These are phyloP conservation scores for Tetracentron sinense DNA, from an alignment of 164 flowering plant genomes.

Conservation along the genomic window DNA sequence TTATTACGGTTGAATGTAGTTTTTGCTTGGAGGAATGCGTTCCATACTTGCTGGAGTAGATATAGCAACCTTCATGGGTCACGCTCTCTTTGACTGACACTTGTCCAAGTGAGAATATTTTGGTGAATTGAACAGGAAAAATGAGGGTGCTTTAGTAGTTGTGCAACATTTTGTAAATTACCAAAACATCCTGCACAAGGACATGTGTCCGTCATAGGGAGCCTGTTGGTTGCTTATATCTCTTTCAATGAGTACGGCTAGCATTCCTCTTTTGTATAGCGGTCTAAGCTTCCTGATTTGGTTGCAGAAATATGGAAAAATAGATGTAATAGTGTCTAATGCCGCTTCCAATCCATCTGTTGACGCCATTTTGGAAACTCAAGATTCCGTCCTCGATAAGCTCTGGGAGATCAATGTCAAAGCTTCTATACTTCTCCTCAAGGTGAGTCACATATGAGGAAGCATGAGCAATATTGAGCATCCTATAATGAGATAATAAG, in stretches of 20 bases:
- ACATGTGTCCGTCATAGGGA: too few relatives aligned
- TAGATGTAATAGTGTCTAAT: slow-evolving; percentile 81
- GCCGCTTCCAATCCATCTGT: slow-evolving; percentile 84
- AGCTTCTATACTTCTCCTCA: slow-evolving; percentile 66
- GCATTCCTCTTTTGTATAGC: background rate
- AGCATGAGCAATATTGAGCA: background rate
- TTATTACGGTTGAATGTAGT: background rate
- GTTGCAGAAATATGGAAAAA: slow-evolving; percentile 72
- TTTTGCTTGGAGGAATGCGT: too few relatives aligned
- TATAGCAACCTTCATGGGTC: too few relatives aligned
- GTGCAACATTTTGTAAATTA: too few relatives aligned
- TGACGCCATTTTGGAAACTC: slow-evolving; percentile 50
- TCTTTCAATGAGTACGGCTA: too few relatives aligned
- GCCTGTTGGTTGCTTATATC: too few relatives aligned
- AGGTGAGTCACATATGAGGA: slow-evolving; percentile 37
- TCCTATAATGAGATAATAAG: background rate
- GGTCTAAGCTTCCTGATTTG: background rate
- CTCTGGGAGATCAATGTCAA: slow-evolving; percentile 94
- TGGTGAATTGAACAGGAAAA: too few relatives aligned
- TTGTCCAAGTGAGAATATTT: too few relatives aligned
- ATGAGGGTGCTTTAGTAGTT: too few relatives aligned
- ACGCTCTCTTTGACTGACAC: too few relatives aligned
- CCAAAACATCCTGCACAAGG: too few relatives aligned
- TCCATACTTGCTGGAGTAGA: too few relatives aligned
- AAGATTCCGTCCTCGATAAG: slow-evolving; percentile 87